Base-by-base conservation (phyloP, 305 asterid species). In the Striga hermonthica region DNA sequence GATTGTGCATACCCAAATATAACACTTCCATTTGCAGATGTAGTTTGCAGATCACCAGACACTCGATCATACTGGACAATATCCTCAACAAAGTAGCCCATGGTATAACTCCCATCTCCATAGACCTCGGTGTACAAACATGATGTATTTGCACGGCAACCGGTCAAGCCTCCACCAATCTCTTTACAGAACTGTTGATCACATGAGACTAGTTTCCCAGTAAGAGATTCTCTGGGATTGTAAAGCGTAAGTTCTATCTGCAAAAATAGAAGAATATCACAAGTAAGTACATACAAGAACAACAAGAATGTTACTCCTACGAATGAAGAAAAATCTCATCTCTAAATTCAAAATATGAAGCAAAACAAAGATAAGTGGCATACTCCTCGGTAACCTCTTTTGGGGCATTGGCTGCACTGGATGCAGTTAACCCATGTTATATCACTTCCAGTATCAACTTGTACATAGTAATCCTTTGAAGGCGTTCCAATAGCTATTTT, bases 361-460 rank as follows among this genome's bases (percentile, higher is more conserved):
- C 36, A 74, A 67, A 63, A 66, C 66, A 61, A 16, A 69, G 53
- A 63, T 54, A 52, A 72, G 82, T 64, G 61, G 65, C 97, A 67
- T 93, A 93, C 99, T 64, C 83, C 99, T 75, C 72, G 95, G 80
- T 90, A 93, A 73, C 99, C 99, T 78, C 85, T 85, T 63, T 74
- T 71, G 41, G 99, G 96, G 78, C 99, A 93, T 65, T 84, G 82
- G 13, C 9, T 87, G 82, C 99, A 93, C 74, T 86, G 91, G 66
- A 90, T 77, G 78, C 99, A 93, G 84, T 90, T 90, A 68, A 93
- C 89, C 97, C 99, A 93, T 78, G 89, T 90, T 73, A 93, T 88
- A 76, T 90, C 99, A 66, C 90, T 93, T 66, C 98, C 98, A 0
- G 98, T 93, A 79, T 93, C 98, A 64, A 93, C 97, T 84, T 93